Base-by-base conservation (phyloP, 2,329 filamentous ascomycete species). In the Rhinocladiella similis region DNA sequence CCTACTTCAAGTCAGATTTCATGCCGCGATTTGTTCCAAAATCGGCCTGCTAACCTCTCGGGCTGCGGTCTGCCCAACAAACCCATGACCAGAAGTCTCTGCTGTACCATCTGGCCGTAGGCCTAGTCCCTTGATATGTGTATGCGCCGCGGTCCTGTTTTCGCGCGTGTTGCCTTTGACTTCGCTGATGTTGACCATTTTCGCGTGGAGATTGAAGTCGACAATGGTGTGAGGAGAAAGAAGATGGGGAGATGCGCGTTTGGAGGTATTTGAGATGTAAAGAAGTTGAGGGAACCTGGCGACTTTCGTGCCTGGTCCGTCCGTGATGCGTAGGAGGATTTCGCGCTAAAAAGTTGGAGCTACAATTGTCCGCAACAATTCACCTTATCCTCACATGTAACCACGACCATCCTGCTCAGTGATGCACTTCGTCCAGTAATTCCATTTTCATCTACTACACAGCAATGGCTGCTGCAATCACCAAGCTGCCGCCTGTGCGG, bases 111-210 rank as follows among this genome's bases (percentile, higher is more conserved):
- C 90, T 48, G 84, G 72, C 69, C 90, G 89, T 66, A 99, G 77
- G 16, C 94, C 94, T 39, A 99, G 82, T 50, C 94, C 94, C 73
- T 91, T 96, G 82, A 99, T 99, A 76, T 99, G 94, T 51, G 93
- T 97, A 77, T 99, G 94, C 66, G 93, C 89, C 60, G 94, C 93
- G 47, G 94, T 99, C 71, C 94, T 87, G 78, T 95, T 94, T 75
- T 97, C 93, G 80, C 94, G 91, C 79, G 87, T 86, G 77, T 91
- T 93, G 79, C 89, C 89, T 81, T 96, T 96, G 70, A 96, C 90
- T 79, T 96, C 91, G 79, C 89, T 95, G 76, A 94, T 91, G 74
- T 91, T 88, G 67, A 93, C 89, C 89, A 92, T 93, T 62, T 57
- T 72, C 65, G 61, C 63, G 50, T 57, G 20, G 43, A 20, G 12